phyloP scores from a whole-genome alignment of 176 grass and related monocot genomes.

The Raddia distichophylla region DNA sequence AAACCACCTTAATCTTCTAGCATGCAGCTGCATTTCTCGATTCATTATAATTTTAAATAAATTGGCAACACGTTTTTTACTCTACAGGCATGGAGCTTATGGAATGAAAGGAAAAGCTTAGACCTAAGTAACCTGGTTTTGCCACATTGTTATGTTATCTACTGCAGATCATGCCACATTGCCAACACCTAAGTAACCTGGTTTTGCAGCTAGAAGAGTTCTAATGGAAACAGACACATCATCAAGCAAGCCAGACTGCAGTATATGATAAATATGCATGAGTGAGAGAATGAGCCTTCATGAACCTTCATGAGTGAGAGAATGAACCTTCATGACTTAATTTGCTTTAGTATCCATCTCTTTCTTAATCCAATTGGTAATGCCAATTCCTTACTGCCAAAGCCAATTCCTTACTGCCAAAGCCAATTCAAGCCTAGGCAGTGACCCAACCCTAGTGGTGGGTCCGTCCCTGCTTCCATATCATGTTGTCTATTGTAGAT shows the following conservation, averaged over 20 bases:
- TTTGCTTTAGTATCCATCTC: too few relatives aligned
- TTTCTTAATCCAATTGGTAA: too few relatives aligned
- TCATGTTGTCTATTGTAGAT: too few relatives aligned
- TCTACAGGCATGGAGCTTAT: slow-evolving; percentile 62
- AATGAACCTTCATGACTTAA: too few relatives aligned
- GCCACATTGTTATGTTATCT: slow-evolving; percentile 42
- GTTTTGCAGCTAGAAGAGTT: slow-evolving; percentile 58
- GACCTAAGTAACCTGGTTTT: slow-evolving; percentile 60
- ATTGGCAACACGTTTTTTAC: neutral
- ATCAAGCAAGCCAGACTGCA: slow-evolving; percentile 55
- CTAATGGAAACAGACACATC: slow-evolving; percentile 50
- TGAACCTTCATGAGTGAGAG: too few relatives aligned
- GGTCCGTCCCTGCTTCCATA: too few relatives aligned
- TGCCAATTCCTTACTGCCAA: too few relatives aligned
- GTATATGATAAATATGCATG: neutral
- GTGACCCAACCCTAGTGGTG: too few relatives aligned
- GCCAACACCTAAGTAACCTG: slow-evolving; percentile 64
- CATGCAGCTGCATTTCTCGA: slow-evolving; percentile 8
- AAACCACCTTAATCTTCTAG: slow-evolving; percentile 53
- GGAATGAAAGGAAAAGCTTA: slow-evolving; percentile 57
- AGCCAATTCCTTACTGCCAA: too few relatives aligned
- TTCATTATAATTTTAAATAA: neutral
- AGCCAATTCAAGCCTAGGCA: too few relatives aligned
- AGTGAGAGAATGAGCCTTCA: too few relatives aligned
- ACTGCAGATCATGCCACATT: slow-evolving; percentile 38